Evolutionary conservation across 805 yeast species (phyloP).

Genomic region (Ogataea pignaliae): DNA sequence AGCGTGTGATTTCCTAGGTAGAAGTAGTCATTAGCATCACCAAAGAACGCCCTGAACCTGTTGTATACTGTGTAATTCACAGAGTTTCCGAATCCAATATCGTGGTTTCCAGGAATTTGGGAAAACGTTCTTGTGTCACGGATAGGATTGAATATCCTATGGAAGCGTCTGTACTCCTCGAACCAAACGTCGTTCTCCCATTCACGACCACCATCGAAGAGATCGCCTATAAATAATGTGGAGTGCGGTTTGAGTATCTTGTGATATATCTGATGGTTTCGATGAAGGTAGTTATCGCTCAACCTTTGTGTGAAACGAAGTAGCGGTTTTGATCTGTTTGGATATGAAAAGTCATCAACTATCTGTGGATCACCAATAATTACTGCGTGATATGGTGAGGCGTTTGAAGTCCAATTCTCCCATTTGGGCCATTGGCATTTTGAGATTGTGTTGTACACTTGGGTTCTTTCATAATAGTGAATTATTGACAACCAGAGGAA

Average conservation of each 20-base stretch:
- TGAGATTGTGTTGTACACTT: slow-evolving; percentile 40
- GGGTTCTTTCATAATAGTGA: slow-evolving; percentile 51
- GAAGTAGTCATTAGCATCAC: slow-evolving; percentile 56
- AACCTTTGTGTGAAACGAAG: slow-evolving; percentile 52
- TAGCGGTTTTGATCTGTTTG: slow-evolving; percentile 53
- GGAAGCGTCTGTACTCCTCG: slow-evolving; percentile 62
- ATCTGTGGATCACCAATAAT: slow-evolving; percentile 94
- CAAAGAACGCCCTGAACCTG: slow-evolving; percentile 70
- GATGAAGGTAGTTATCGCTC: slow-evolving; percentile 73
- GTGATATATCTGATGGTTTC: slow-evolving; percentile 68
- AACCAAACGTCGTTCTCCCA: slow-evolving; percentile 48
- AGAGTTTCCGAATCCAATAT: slow-evolving; percentile 84
- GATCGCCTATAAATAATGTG: slow-evolving; percentile 79
- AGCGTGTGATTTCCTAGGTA: slow-evolving; percentile 65
- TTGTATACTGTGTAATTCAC: slow-evolving; percentile 50
- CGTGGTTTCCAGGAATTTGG: slow-evolving; percentile 83
- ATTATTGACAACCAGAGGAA: slow-evolving; percentile 41
- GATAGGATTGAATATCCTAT: slow-evolving; percentile 44
- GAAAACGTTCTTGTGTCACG: slow-evolving; percentile 44
- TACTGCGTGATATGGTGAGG: slow-evolving; percentile 23
- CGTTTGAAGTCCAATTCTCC: slow-evolving; percentile 49
- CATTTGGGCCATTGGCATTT: slow-evolving; percentile 61
- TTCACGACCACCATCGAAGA: slow-evolving; percentile 86
- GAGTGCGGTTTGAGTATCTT: slow-evolving; percentile 64
- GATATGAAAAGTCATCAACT: slow-evolving; percentile 83